phyloP scores from a whole-genome alignment of 2,329 filamentous ascomycete genomes.

The Phoma sp. region DNA sequence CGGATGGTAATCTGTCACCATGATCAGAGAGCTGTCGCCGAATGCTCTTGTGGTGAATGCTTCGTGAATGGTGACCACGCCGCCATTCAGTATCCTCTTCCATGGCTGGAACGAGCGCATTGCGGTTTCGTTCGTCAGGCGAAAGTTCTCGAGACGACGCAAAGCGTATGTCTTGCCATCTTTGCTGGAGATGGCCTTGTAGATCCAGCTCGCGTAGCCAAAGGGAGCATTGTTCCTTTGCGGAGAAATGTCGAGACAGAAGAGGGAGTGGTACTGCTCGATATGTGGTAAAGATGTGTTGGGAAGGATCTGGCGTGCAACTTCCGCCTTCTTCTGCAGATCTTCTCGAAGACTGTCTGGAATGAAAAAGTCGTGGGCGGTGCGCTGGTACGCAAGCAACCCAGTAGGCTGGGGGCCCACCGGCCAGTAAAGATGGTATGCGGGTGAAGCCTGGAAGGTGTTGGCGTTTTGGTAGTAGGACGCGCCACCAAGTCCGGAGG shows the following conservation, averaged over 20 bases:
- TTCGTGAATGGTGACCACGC: slow-evolving; percentile 85
- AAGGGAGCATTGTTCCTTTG: slow-evolving; percentile 81
- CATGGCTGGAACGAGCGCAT: slow-evolving; percentile 87
- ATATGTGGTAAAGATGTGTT: slow-evolving; percentile 78
- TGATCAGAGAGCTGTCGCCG: slow-evolving; percentile 91
- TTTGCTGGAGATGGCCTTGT: slow-evolving; percentile 89
- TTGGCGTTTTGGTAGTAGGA: slow-evolving; percentile 70
- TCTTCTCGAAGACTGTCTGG: slow-evolving; percentile 87
- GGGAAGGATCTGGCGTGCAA: slow-evolving; percentile 82
- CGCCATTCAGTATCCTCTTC: slow-evolving; percentile 83
- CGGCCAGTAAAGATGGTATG: slow-evolving; percentile 90
- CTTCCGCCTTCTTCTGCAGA: slow-evolving; percentile 85
- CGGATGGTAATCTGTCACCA: slow-evolving; percentile 93
- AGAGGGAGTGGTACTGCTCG: slow-evolving; percentile 90
- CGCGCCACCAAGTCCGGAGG: slow-evolving; percentile 64
- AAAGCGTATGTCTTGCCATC: slow-evolving; percentile 90
- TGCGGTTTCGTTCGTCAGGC: slow-evolving; percentile 86
- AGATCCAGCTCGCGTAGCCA: slow-evolving; percentile 91
- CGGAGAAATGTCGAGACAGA: slow-evolving; percentile 83
- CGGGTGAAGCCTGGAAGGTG: slow-evolving; percentile 62
- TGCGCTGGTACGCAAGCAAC: slow-evolving; percentile 82
- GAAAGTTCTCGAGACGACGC: slow-evolving; percentile 86
- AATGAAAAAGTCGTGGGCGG: slow-evolving; percentile 90
- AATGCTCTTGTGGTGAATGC: slow-evolving; percentile 94
- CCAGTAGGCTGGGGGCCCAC: slow-evolving; percentile 83